Evolutionary conservation across 2,329 filamentous ascomycete species (phyloP).

Genomic region (Cyphellophora attinorum): DNA sequence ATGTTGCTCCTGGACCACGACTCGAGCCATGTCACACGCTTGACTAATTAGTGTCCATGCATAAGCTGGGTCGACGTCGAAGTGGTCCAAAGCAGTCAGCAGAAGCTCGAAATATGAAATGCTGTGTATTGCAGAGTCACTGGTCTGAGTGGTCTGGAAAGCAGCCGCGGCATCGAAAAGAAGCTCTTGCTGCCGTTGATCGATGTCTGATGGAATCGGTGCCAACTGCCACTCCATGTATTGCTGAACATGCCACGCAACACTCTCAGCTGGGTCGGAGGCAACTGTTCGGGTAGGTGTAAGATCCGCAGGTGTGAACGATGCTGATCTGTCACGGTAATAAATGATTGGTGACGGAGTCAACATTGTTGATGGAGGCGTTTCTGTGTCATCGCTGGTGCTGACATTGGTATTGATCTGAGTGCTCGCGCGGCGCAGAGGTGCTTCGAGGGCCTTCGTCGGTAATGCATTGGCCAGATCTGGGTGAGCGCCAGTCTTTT

Average conservation of each 20-base stretch:
- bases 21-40: neutral
- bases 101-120: constrained; percentile 1
- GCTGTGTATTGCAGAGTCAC: neutral
- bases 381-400: too few species aligned
- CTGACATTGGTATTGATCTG: neutral
- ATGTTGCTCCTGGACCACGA: neutral
- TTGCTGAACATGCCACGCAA: constrained; percentile 1
- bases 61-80: too few species aligned
- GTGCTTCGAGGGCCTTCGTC: neutral
- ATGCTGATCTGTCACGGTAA: neutral
- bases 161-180: neutral
- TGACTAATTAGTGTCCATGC: neutral
- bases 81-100: neutral
- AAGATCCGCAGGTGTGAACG: neutral
- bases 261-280: neutral
- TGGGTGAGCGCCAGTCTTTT: constrained; percentile 1
- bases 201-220: neutral
- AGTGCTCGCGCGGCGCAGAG: neutral
- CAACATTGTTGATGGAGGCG: neutral
- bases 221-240: constrained; percentile 1
- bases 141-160: neutral
- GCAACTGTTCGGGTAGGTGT: neutral
- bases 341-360: neutral
- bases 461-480: neutral
- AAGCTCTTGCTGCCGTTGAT: neutral